Conservation (phyloP, 2,329 filamentous ascomycete genomes). For the Diaporthe sp. region DNA sequence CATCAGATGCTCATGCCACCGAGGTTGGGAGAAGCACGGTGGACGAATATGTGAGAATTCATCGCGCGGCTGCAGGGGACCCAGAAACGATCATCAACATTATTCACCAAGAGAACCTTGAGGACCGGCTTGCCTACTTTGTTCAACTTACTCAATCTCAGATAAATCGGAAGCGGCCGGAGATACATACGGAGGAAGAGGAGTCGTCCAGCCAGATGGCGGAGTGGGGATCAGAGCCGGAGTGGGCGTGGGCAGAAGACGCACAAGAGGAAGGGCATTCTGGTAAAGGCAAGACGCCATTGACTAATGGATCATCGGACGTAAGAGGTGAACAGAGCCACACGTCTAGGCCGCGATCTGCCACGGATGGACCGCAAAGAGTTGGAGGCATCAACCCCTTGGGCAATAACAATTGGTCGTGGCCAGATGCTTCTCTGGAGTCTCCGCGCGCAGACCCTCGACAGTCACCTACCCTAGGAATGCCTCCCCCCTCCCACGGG, state of each 20-base stretch:
- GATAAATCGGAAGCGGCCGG: conserved; percentile 37
- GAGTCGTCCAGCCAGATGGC: conserved; percentile 23
- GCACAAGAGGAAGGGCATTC: conserved; percentile 26
- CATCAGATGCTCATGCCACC: background rate
- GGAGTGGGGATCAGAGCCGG: conserved; percentile 24
- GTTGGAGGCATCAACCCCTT: conserved; percentile 60
- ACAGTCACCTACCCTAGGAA: background rate
- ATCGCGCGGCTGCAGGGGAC: conserved; percentile 69
- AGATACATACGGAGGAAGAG: conserved; percentile 2
- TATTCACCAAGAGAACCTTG: conserved; percentile 68
- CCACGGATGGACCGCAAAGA: conserved; percentile 65
- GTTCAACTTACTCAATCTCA: conserved; percentile 61
- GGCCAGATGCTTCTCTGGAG: conserved; percentile 47
- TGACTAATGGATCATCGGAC: conserved; percentile 5
- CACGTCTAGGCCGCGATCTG: conserved; percentile 58
- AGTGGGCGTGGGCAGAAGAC: conserved; percentile 34
- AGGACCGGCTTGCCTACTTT: conserved; percentile 69
- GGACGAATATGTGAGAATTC: conserved; percentile 64
- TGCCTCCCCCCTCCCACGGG: background rate
- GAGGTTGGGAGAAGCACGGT: conserved; percentile 41
- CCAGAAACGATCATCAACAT: conserved; percentile 68
- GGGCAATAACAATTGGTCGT: conserved; percentile 71
- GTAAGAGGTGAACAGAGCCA: conserved; percentile 32
- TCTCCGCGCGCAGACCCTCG: conserved; percentile 11
- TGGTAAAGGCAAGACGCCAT: conserved; percentile 30